phyloP scores from a whole-genome alignment of 139 green algal genomes.

The Trebouxia sp. region DNA sequence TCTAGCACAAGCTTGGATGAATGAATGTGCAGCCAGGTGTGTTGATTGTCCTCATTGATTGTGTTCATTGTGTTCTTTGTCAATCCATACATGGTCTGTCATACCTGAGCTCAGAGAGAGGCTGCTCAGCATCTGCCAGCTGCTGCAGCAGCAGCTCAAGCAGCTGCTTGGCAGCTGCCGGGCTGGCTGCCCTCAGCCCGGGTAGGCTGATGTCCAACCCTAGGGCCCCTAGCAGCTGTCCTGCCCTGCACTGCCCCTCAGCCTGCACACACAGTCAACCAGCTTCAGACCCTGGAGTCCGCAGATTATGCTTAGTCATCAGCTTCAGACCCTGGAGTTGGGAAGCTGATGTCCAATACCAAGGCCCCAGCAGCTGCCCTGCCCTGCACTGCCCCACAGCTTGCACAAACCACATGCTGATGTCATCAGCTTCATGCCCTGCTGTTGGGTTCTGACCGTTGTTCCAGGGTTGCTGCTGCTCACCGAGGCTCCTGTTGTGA shows the following conservation, averaged over 20 bases:
- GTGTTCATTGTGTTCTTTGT: no score
- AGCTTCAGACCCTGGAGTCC: no score
- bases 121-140: not conserved
- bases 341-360: slow-evolving; percentile 10
- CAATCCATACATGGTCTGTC: no score
- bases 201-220: slow-evolving; percentile 17
- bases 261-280: not conserved
- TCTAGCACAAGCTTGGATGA: no score
- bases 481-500: no score
- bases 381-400: slow-evolving; percentile 4
- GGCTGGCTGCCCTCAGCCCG: not conserved
- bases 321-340: no score
- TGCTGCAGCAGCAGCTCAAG: not conserved
- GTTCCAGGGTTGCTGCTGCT: no score
- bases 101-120: not conserved
- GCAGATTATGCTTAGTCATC: no score
- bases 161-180: not conserved
- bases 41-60: not conserved
- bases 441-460: no score
- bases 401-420: not conserved
- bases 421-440: no score
- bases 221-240: not conserved
- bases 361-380: slow-evolving; percentile 5
- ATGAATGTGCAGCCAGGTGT: not conserved
- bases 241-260: slow-evolving; percentile 11